Base-by-base conservation (phyloP, 2,329 filamentous ascomycete genomes). In the Colletotrichum sublineola region DNA sequence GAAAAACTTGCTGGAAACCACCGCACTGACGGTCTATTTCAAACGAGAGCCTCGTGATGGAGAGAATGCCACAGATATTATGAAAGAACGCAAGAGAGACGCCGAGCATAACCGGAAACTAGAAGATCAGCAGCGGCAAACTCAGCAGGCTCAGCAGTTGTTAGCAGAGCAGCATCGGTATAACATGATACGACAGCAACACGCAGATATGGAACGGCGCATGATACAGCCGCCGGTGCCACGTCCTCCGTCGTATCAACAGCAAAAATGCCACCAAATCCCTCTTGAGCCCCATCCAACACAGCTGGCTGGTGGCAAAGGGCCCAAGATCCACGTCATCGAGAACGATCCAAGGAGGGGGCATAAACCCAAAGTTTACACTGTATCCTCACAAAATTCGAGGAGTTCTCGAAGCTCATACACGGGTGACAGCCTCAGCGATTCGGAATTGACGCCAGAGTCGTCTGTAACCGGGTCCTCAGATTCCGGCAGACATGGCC, bases 11-110 rank as follows among this genome's bases (percentile, higher is more conserved):
- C 77, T 76, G 18, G 82, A 86, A 74, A 80, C 81, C 12, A 74
- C 82, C 11, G 82, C 82, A 12, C 77, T 88, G 53, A 86, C 81
- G 1, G 83, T 82, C 14, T 88, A 86, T 76, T 88, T 85, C 75
- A 84, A 82, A 74, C 79, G 82, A 11, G 77, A 78, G 3, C 85
- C 84, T 1, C 79, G 77, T 31, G 73, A 74, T 1, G 78, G 78
- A 1, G 80, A 80, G 8, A 76, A 82, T 67, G 76, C 77, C 52
- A 53, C 79, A 64, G 74, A 67, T 38, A 71, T 63, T 24, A 57
- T 36, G 42, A 44, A 50, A 15, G 56, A 78, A 20, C 65, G 72
- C 48, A 71, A 77, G 33, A 75, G 36, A 24, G 72, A 74, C 36
- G 66, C 70, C 52, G 57, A 73, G 38, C 63, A 73, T 58, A 63